Conservation (phyloP, 2,329 filamentous ascomycete genomes). For the Colletotrichum godetiae region DNA sequence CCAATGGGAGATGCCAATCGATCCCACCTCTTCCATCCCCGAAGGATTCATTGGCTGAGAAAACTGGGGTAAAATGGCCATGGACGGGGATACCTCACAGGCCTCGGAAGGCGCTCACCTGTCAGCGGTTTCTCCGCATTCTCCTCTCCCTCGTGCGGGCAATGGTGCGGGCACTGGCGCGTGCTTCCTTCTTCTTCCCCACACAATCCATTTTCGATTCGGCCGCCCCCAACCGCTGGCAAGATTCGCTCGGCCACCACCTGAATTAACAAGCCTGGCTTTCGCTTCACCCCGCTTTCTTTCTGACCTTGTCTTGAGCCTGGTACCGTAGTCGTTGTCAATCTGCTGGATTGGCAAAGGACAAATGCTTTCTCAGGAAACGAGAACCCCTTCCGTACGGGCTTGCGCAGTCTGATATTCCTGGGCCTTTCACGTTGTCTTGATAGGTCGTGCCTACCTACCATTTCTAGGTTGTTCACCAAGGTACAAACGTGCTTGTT, state of each 20-base stretch:
- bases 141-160: neutral
- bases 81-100: neutral
- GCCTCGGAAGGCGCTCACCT: neutral
- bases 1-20: neutral
- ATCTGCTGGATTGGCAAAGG: neutral
- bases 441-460: neutral
- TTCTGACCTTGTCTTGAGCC: neutral
- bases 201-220: slow-evolving; percentile 25
- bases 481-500: neutral
- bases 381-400: neutral
- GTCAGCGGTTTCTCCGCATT: slow-evolving; percentile 31
- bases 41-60: neutral
- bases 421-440: neutral
- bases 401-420: neutral
- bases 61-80: neutral
- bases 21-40: neutral
- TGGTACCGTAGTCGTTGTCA: neutral
- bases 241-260: neutral
- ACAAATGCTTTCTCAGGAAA: neutral
- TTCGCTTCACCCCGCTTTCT: neutral
- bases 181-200: slow-evolving; percentile 20
- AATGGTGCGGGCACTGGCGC: neutral
- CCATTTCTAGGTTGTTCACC: neutral
- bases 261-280: neutral
- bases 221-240: neutral